Evolutionary conservation across 1,284 basidiomycete species (phyloP).

Genomic region (Uromyces viciae-fabae): DNA sequence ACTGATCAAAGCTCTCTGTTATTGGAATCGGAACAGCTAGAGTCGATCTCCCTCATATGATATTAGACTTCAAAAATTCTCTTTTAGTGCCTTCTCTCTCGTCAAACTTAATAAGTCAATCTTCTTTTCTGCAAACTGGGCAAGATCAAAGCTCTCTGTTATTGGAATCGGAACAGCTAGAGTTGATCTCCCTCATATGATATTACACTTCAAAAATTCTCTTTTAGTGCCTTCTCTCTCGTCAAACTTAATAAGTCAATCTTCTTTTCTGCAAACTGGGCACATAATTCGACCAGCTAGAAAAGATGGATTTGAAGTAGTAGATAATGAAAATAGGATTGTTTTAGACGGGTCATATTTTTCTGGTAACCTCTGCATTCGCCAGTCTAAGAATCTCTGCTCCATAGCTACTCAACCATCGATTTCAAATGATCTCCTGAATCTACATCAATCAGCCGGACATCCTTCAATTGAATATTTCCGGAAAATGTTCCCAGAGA

Average conservation of each 20-base stretch:
- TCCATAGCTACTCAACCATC: background rate
- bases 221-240: background rate
- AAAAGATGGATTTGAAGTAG: background rate
- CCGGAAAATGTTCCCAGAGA: background rate
- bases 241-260: background rate
- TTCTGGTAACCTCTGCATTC: background rate
- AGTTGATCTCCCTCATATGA: background rate
- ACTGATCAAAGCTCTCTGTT: too few relatives aligned
- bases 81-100: too few relatives aligned
- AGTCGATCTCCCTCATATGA: too few relatives aligned
- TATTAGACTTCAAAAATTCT: too few relatives aligned
- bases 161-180: background rate
- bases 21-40: too few relatives aligned
- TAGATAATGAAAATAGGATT: background rate
- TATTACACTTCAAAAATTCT: background rate
- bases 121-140: too few relatives aligned
- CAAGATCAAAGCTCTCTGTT: too few relatives aligned
- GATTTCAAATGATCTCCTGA: background rate
- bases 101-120: too few relatives aligned
- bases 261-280: background rate
- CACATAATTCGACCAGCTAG: background rate
- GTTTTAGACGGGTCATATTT: background rate
- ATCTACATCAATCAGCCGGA: slow-evolving; percentile 1
- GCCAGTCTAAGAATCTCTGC: too few relatives aligned
- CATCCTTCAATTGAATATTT: slow-evolving; percentile 11